phyloP scores from a whole-genome alignment of 495 filamentous ascomycete species.

The Glonium stellatum region DNA sequence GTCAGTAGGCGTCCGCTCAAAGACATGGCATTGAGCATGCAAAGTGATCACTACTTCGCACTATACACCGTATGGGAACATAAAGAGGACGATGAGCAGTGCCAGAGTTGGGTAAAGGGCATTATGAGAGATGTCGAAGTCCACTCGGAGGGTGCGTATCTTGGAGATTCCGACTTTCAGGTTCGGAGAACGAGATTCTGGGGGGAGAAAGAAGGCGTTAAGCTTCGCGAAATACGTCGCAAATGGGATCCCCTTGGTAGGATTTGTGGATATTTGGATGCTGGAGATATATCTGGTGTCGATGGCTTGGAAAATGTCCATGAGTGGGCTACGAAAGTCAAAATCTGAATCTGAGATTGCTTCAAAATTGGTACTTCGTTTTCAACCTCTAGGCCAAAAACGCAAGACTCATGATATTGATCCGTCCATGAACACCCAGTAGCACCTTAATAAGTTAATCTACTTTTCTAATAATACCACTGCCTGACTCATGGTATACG shows the following conservation, averaged over 20 bases:
- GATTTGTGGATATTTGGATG: neutral
- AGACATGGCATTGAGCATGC: constrained; percentile 48
- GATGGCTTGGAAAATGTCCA: neutral
- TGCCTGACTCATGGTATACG: no score
- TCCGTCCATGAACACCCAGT: no score
- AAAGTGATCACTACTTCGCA: constrained; percentile 50
- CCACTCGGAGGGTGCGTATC: constrained; percentile 42
- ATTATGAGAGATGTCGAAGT: constrained; percentile 38
- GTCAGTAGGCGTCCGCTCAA: constrained; percentile 35
- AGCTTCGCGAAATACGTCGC: constrained; percentile 36
- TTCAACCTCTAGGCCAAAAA: no score
- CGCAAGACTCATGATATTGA: no score
- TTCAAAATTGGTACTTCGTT: no score
- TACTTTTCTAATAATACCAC: no score
- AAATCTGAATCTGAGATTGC: no score
- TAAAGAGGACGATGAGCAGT: constrained; percentile 38
- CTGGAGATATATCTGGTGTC: neutral
- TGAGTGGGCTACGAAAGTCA: neutral
- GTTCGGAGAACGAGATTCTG: constrained; percentile 42
- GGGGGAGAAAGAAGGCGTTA: constrained; percentile 34
- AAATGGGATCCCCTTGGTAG: constrained; percentile 34
- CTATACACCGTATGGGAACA: constrained; percentile 48
- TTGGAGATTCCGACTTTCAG: constrained; percentile 49
- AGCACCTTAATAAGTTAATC: no score
- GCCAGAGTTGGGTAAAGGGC: constrained; percentile 38